A percentile compares a stretch with the other conserved stretches of the same genome.
Conservation (phyloP, 192 early-diverging fungal genomes). For the Gaertneriomyces semiglobifer region DNA sequence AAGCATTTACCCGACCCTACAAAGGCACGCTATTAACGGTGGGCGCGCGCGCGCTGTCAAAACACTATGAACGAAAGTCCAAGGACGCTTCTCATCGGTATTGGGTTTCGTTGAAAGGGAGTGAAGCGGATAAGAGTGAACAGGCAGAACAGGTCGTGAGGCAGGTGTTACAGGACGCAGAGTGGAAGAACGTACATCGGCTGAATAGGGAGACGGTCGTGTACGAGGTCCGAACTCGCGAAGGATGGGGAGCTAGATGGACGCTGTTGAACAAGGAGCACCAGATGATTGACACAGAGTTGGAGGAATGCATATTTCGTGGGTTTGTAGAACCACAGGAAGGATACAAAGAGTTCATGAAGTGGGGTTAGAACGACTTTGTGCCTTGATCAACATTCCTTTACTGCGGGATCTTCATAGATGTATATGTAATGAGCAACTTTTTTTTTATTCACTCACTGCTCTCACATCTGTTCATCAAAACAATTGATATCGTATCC, state of each 20-base stretch:
- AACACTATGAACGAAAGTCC: constrained; percentile 9
- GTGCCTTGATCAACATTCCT: too few species aligned
- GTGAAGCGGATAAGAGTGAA: constrained; percentile 1
- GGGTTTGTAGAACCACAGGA: too few species aligned
- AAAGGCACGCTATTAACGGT: not conserved
- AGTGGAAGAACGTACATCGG: constrained; percentile 5
- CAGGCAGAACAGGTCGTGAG: constrained; percentile 5
- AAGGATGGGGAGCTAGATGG: constrained; percentile 11
- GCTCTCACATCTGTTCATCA: too few species aligned
- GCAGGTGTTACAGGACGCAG: not conserved
- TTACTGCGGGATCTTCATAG: too few species aligned
- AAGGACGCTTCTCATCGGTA: constrained; percentile 3
- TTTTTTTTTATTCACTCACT: too few species aligned
- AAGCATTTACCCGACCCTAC: constrained; percentile 1
- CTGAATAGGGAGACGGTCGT: constrained; percentile 5
- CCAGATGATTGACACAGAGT: too few species aligned
- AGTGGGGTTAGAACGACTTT: too few species aligned
- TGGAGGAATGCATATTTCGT: too few species aligned
- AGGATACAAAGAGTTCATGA: too few species aligned
- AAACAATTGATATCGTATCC: too few species aligned
- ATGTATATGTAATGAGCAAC: too few species aligned
- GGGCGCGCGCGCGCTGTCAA: constrained; percentile 10
- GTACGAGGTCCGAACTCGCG: constrained; percentile 9
- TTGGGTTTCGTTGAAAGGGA: not conserved
- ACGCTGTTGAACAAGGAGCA: not conserved